These are phyloP conservation scores for Claviceps capensis DNA, from an alignment of 2,329 filamentous ascomycete species.

Conservation along the genomic window DNA sequence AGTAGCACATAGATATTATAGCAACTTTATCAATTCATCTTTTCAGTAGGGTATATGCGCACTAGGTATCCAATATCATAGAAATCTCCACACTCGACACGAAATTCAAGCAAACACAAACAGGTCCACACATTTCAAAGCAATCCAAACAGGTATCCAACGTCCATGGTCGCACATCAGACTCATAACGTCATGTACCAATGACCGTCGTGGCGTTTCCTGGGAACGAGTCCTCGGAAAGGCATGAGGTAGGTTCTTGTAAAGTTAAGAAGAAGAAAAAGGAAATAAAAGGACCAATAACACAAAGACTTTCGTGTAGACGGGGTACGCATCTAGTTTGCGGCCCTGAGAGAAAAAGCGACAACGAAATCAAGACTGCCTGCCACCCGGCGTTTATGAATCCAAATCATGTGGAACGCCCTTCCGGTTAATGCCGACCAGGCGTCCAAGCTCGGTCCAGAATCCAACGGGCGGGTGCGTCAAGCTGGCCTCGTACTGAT, in stretches of 20 bases:
- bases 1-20: not conserved
- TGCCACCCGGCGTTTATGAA: not conserved
- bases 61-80: not conserved
- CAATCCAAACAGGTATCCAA: too few species aligned
- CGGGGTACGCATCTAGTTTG: not conserved
- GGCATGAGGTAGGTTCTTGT: too few species aligned
- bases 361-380: not conserved
- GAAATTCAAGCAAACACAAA: not conserved
- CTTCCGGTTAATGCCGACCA: constrained; percentile 25
- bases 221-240: too few species aligned
- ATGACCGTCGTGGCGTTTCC: not conserved
- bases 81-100: not conserved
- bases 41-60: constrained; percentile 3
- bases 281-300: not conserved
- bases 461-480: constrained; percentile 35
- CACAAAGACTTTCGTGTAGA: not conserved
- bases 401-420: constrained; percentile 9
- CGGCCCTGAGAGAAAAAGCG: not conserved
- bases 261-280: not conserved
- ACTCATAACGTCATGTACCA: not conserved
- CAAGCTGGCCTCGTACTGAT: constrained; percentile 42
- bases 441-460: constrained; percentile 38
- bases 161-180: not conserved
- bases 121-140: not conserved
- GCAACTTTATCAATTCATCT: not conserved